These are phyloP conservation scores for Phytopythium delawarense DNA, from an alignment of 352 stramenopile genomes.

Conservation along the genomic window DNA sequence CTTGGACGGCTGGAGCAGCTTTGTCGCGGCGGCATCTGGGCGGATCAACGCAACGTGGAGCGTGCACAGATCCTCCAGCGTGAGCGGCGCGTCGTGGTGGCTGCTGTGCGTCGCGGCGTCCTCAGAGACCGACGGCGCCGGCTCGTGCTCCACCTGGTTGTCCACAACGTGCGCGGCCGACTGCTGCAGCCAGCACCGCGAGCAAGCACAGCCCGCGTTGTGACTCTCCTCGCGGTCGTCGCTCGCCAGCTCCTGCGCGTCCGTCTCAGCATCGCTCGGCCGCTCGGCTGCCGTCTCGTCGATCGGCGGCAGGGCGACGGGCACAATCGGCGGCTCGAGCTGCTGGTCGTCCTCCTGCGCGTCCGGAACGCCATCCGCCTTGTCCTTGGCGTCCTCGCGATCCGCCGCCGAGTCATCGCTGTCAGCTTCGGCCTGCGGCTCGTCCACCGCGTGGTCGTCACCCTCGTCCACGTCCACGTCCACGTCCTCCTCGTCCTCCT, in stretches of 20 bases:
- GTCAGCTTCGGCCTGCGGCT: neutral
- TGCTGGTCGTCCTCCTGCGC: neutral
- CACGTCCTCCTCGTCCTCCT: conserved; percentile 1
- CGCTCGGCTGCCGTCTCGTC: neutral
- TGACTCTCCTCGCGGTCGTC: neutral
- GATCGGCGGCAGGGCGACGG: conserved; percentile 1
- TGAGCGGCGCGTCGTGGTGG: conserved; percentile 2
- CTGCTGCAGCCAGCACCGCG: neutral
- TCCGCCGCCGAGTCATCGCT: neutral
- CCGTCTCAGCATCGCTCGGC: neutral
- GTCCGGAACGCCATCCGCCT: neutral
- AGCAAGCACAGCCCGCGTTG: neutral
- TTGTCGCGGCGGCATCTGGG: neutral
- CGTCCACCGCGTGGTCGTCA: neutral
- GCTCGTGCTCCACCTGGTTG: neutral
- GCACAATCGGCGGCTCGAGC: conserved; percentile 3
- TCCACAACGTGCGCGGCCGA: neutral
- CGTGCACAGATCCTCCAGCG: conserved; percentile 2
- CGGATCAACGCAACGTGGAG: neutral
- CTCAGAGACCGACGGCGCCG: neutral
- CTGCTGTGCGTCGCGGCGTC: neutral
- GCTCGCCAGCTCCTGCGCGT: neutral
- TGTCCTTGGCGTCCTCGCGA: neutral
- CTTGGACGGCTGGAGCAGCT: neutral
- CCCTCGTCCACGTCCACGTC: neutral